Base-by-base conservation (phyloP, 148 eudicot species). In the Agrostemma githago region DNA sequence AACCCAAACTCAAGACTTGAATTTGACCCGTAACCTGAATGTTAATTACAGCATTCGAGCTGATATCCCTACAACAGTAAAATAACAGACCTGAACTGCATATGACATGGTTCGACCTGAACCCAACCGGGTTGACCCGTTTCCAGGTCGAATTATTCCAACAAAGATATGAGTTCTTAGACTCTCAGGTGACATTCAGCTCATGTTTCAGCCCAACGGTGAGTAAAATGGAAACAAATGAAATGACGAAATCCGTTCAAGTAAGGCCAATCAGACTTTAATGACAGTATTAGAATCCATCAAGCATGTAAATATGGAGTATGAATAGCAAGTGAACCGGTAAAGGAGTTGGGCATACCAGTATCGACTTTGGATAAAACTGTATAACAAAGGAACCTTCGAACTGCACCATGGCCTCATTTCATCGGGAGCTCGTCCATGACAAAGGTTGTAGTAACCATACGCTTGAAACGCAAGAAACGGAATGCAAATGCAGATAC, bases 331-430 rank as follows among this genome's bases (percentile, higher is more conserved):
- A 43, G 4, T 14, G 43, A 62, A 34, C 4, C 2, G 6, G 71
- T 41, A 34, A 57, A 54, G 40, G 12, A 26, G 70, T 11, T 72
- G 8, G 15, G 15, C 79, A 71, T 95, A 95, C 98, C 98, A 95
- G 78, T 95, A 95, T 77, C 80, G 93, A 82, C 92, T 85, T 84
- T 95, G 98, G 79, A 95, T 90, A 82, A 84, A 92, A 79, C 86
- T 86, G 85, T 95, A 95, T 46, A 92, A 76, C 70, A 89, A 81
- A 78, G 98, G 98, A 79, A 90, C 39, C 82, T 79, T 88, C 70
- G 86, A 83, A 74, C 86, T 90, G 93, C 98, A 95, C 98, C 98
- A 95, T 44, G 92, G 90, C 76, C 97, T 90, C 80, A 84, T 51
- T 75, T 84, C 86, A 79, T 84, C 92, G 34, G 80, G 77, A 73